Evolutionary conservation across 1,284 basidiomycete genomes (phyloP), one percentile per base, ranked within the genome.

Genomic region (Hypsizygus ulmarius): DNA sequence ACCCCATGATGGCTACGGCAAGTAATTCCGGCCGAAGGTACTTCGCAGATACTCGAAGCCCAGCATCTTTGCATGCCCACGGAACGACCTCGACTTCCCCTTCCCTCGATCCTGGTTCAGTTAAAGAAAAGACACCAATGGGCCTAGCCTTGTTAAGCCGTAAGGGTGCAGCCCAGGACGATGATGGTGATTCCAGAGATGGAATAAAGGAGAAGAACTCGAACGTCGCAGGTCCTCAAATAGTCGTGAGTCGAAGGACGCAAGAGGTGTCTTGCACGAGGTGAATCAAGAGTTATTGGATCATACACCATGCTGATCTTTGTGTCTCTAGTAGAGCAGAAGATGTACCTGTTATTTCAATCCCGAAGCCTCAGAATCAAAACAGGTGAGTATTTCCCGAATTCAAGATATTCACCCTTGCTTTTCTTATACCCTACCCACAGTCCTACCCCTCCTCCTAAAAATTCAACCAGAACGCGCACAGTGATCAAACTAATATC

Each of bases 401-500:
- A 39, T 27, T 14, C 18, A 25, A 25, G n/a, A 25, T 27, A 33
- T 33, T 39, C 21, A 28, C 16, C 4, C 15, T n/a, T n/a, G n/a
- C 33, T 32, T 36, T 37, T 42, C 47, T 44, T 28, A 47, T 47
- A 28, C 21, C 41, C 39, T 47, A n/a, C 45, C n/a, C 40, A 5
- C 37, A 62, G 53, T 47, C 38, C 54, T 19, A 44, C 52, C 30
- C 43, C 41, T 12, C 19, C 35, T 19, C 45, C 50, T 14, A 52
- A 39, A n/a, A 54, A 53, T 11, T 51, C 56, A 28, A 63, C 58
- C 8, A 64, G 58, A 47, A 59, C 67, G 15, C 57, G 61, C 42
- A 57, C 66, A 2, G 58, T 70, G 30, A 56, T 67, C 15, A 62
- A 60, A 15, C 53, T 64, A 40, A 52, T 70, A 30, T 62, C 64